Evolutionary conservation across 148 eudicot species (phyloP), one percentile per base, ranked within the genome.

Genomic region (Pharnaceum exiguum): DNA sequence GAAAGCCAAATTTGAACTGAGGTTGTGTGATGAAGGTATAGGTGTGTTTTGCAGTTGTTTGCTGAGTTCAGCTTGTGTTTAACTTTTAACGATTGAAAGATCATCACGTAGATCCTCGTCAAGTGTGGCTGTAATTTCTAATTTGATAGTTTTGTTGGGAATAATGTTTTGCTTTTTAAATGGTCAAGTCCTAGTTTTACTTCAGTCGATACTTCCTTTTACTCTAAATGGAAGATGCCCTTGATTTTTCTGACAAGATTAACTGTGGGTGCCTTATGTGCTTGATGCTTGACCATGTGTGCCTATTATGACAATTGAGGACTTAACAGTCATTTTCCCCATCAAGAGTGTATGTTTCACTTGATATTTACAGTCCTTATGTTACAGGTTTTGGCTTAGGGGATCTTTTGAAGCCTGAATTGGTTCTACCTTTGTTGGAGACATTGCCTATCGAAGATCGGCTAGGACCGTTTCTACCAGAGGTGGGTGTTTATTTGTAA

Each of bases 401-500:
- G 44, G 99, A 94, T 78, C 79, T 94, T 67, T 78, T 94, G 71
- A 89, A 69, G 84, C 96, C 94, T 43, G 96, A 94, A 22, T 59
- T 89, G 56, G 66, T 94, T 50, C 66, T 59, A 51, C 96, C 96
- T 16, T 74, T 88, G 56, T 80, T 94, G 39, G 85, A 83, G 37
- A 70, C 81, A 28, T 60, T 86, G 51, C 81, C 89, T 17, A 24
- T 89, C 22, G 85, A 84, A 46, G 81, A 84, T 60, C 82, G 82
- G 60, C 61, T 94, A 59, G 78, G 76, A 28, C 77, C 95, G 5
- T 84, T 79, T 69, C 73, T 94, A 69, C 99, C 99, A 10, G 99
- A 94, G 96, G 99, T 94, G 71, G 64, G 43, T 23, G 16, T 10
- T 10, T 35, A 25, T 21, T 49, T 35, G 23, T 31, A 42, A 55